These are phyloP conservation scores for Aspergillus fructus DNA, from an alignment of 2,329 filamentous ascomycete species.

Conservation along the genomic window DNA sequence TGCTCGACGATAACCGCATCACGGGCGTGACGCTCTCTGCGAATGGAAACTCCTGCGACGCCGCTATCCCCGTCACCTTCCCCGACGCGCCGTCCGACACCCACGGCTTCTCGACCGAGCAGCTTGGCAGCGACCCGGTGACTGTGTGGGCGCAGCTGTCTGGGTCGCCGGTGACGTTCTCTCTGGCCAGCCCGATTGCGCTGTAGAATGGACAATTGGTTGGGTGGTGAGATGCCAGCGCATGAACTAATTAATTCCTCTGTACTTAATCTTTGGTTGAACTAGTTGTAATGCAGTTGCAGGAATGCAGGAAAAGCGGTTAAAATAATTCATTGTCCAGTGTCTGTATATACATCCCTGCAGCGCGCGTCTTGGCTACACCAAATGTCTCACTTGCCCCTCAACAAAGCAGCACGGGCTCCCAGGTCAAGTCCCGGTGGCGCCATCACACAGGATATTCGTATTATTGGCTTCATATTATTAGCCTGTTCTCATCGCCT, in stretches of 20 bases:
- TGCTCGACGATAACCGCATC: slow-evolving; percentile 46
- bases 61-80: slow-evolving; percentile 56
- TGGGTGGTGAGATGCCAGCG: not conserved
- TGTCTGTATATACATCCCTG: not conserved
- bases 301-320: too few species aligned
- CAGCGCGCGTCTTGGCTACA: not conserved
- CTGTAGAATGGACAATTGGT: slow-evolving; percentile 6
- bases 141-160: slow-evolving; percentile 52
- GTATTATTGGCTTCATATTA: too few species aligned
- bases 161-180: slow-evolving; percentile 48
- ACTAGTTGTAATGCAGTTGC: too few species aligned
- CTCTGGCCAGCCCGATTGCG: slow-evolving; percentile 39
- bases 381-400: not conserved
- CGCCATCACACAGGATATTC: too few species aligned
- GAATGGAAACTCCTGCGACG: slow-evolving; percentile 51
- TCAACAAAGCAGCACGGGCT: not conserved
- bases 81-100: slow-evolving; percentile 46
- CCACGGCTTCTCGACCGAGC: slow-evolving; percentile 48
- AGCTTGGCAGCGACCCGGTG: slow-evolving; percentile 55
- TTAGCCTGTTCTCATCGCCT: too few species aligned
- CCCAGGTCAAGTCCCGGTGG: too few species aligned
- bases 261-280: too few species aligned
- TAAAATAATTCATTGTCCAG: not conserved
- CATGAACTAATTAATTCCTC: not conserved
- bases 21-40: slow-evolving; percentile 52